These are phyloP conservation scores for Tylopilus rubrobrunneus DNA, from an alignment of 768 basidiomycete species.

Conservation along the genomic window DNA sequence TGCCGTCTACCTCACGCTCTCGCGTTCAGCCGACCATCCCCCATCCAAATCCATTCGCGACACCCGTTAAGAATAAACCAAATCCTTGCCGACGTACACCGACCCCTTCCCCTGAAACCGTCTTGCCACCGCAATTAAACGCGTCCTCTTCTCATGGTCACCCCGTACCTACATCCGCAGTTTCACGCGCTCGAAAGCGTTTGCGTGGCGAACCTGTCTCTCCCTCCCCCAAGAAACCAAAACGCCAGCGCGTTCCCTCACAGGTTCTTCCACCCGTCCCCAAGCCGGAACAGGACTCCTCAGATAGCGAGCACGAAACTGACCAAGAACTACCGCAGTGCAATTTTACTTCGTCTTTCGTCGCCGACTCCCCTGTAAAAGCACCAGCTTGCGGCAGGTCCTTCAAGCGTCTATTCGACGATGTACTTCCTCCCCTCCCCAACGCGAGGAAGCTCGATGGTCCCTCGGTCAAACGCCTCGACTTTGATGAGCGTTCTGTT, in stretches of 20 bases:
- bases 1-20: neutral
- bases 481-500: neutral
- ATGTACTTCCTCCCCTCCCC: constrained; percentile 32
- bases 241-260: constrained; percentile 55
- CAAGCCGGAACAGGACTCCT: constrained; percentile 24
- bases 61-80: constrained; percentile 37
- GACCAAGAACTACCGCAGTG: constrained; percentile 30
- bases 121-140: constrained; percentile 13
- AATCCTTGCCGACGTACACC: constrained; percentile 22
- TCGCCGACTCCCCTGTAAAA: constrained; percentile 73
- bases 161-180: constrained; percentile 36
- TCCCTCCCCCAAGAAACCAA: constrained; percentile 76
- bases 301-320: constrained; percentile 35
- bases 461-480: neutral
- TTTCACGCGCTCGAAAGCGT: constrained; percentile 73
- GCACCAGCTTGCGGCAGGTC: constrained; percentile 49
- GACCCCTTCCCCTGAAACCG: constrained; percentile 37
- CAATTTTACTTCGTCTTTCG: constrained; percentile 43
- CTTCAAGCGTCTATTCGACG: constrained; percentile 68
- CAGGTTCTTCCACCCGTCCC: constrained; percentile 39
- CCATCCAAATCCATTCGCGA: constrained; percentile 43
- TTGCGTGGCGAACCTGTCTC: constrained; percentile 81
- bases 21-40: neutral
- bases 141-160: constrained; percentile 18
- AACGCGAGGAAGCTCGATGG: constrained; percentile 14